Base-by-base conservation (phyloP, 495 filamentous ascomycete genomes). In the Copromyces sp. region DNA sequence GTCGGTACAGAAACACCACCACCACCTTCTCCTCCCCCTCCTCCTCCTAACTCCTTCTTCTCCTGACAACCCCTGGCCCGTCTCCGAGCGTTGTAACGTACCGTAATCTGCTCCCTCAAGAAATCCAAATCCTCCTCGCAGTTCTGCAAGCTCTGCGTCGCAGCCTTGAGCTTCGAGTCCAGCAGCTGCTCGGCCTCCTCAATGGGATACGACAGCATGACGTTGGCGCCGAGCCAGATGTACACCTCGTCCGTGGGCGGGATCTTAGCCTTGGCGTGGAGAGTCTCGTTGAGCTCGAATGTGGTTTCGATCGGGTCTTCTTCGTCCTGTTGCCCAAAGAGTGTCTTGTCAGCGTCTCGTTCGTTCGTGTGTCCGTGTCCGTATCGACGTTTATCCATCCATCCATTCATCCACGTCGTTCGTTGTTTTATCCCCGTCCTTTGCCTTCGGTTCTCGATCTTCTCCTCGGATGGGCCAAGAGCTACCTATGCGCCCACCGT, bases 41-140 rank as follows among this genome's bases (percentile, higher is more conserved):
- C 32, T 24, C 7, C 8, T 40, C 39, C 11, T 24, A 24, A 24
- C 24, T 24, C 24, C 24, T 24, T 24, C 24, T 24, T 24, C 24
- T 1, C 24, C 24, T 24, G 24, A 24, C 24, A 24, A 24, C 24
- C 24, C 24, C 24, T 1, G 0, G 24, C 24, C 24, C 24, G 24
- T 24, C 24, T 24, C 24, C 24, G 24, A 24, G 24, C 24, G 24
- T 16, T 6, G 37, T 3, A 59, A 81, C 87, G 71, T 85, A 96
- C 94, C 78, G 95, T 99, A 77, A 98, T 95, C 85, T 99, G 95
- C 80, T 97, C 94, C 74, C 95, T 85, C 81, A 99, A 83, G 79
- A 98, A 99, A 77, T 99, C 95, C 81, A 97, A 81, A 81, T 99
- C 95, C 85, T 99, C 95, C 78, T 98, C 94, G 77, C 94, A 97